These are phyloP conservation scores for Ganoderma sinense DNA, from an alignment of 1,284 basidiomycete species.

Conservation along the genomic window DNA sequence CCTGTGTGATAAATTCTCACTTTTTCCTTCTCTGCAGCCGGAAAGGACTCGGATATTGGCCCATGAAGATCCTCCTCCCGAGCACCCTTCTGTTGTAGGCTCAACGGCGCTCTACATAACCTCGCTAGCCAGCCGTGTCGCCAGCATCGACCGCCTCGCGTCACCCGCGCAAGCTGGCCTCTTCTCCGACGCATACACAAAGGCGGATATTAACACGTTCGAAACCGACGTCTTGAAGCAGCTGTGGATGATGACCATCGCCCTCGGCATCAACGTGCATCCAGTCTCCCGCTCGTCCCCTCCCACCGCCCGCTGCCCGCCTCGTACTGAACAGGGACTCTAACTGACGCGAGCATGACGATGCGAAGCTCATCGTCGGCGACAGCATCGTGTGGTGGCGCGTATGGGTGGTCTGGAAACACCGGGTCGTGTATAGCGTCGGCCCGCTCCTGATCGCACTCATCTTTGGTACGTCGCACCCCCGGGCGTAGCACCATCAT, in stretches of 20 bases:
- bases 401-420: background rate
- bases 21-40: background rate
- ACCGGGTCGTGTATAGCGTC: background rate
- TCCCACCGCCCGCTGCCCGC: too few species aligned
- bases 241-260: background rate
- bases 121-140: background rate
- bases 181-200: background rate
- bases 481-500: too few species aligned
- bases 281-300: too few species aligned
- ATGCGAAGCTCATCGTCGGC: background rate
- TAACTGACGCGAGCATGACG: background rate
- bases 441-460: background rate
- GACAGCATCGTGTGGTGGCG: constrained; percentile 9
- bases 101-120: background rate
- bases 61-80: background rate
- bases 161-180: background rate
- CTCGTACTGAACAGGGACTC: too few species aligned
- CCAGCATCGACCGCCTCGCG: background rate
- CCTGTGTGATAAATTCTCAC: background rate
- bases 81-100: constrained; percentile 1
- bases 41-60: background rate
- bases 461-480: background rate
- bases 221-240: background rate
- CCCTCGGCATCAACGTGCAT: background rate
- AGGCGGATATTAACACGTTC: background rate